Conservation (phyloP, 192 early-diverging fungal genomes). For the Jimgerdemannia flammicorona region DNA sequence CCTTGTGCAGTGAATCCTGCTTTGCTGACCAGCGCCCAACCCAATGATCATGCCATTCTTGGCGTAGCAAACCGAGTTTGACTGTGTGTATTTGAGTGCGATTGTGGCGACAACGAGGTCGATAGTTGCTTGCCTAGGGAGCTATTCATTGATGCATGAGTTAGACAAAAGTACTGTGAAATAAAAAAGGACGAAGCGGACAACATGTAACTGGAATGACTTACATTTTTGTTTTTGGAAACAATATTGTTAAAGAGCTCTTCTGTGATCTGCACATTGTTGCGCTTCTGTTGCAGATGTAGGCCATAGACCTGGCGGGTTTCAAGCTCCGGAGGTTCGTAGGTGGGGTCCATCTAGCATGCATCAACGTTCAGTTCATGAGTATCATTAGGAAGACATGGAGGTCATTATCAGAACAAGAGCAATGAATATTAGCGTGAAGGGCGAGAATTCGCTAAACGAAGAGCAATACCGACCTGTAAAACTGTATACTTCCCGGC, state of each 20-base stretch:
- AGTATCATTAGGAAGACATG: background rate
- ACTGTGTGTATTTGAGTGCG: slow-evolving; percentile 99
- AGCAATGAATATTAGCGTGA: too few species aligned
- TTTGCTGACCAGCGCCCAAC: slow-evolving; percentile 97
- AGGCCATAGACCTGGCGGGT: slow-evolving; percentile 96
- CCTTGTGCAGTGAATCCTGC: slow-evolving; percentile 97
- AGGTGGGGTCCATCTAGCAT: slow-evolving; percentile 72
- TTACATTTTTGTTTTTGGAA: slow-evolving; percentile 69
- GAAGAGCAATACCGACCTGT: slow-evolving; percentile 29
- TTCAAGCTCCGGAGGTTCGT: slow-evolving; percentile 83
- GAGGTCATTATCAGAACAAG: too few species aligned
- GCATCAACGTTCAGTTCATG: background rate
- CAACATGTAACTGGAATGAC: background rate
- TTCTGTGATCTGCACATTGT: slow-evolving; percentile 74
- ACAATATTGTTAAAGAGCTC: slow-evolving; percentile 86
- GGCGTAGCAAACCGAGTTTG: slow-evolving; percentile 98
- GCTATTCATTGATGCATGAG: slow-evolving; percentile 14
- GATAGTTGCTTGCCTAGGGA: slow-evolving; percentile 63
- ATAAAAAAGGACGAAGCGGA: slow-evolving; percentile 1
- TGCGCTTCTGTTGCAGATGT: slow-evolving; percentile 88
- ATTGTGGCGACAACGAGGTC: slow-evolving; percentile 97
- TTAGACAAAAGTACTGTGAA: background rate
- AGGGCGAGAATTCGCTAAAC: too few species aligned
- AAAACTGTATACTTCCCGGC: slow-evolving; percentile 94
- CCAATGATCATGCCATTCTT: slow-evolving; percentile 97